Evolutionary conservation across 1,284 basidiomycete species (phyloP).

Genomic region (Apiotrichum gamsii): DNA sequence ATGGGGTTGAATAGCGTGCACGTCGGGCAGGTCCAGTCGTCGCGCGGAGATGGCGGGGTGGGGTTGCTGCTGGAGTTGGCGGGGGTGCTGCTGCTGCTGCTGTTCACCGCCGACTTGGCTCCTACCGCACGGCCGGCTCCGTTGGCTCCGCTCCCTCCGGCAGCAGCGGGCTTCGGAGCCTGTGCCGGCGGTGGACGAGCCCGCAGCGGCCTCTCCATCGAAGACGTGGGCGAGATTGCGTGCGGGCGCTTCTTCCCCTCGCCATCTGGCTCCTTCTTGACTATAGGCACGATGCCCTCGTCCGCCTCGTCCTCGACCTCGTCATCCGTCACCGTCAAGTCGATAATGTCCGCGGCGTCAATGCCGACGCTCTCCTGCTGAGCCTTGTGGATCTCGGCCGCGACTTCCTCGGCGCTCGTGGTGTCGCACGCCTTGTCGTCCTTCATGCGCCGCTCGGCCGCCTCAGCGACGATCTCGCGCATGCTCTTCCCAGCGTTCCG

Average conservation of each 20-base stretch:
- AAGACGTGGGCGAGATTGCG: no score
- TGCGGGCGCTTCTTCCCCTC: no score
- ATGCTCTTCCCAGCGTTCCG: constrained; percentile 52
- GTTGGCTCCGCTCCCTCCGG: no score
- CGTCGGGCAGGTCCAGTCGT: constrained; percentile 59
- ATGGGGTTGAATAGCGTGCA: constrained; percentile 66
- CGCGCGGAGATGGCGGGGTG: not conserved
- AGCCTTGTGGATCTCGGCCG: constrained; percentile 64
- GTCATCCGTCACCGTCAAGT: constrained; percentile 9
- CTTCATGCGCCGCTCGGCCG: constrained; percentile 64
- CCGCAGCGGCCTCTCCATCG: no score
- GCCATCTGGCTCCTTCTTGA: no score
- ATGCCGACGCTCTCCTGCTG: constrained; percentile 60
- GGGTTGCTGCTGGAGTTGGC: not conserved
- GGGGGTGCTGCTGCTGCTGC: no score
- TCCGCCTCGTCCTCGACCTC: not conserved
- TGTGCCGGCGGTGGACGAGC: no score
- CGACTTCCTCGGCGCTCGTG: constrained; percentile 50
- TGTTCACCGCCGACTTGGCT: no score
- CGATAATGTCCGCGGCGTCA: constrained; percentile 53
- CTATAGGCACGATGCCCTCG: no score
- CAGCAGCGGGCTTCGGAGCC: no score
- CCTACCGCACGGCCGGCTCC: no score
- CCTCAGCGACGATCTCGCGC: constrained; percentile 68
- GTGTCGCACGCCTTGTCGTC: constrained; percentile 66